Base-by-base conservation (phyloP, 1,139 yeast species). In the Candida sojae region DNA sequence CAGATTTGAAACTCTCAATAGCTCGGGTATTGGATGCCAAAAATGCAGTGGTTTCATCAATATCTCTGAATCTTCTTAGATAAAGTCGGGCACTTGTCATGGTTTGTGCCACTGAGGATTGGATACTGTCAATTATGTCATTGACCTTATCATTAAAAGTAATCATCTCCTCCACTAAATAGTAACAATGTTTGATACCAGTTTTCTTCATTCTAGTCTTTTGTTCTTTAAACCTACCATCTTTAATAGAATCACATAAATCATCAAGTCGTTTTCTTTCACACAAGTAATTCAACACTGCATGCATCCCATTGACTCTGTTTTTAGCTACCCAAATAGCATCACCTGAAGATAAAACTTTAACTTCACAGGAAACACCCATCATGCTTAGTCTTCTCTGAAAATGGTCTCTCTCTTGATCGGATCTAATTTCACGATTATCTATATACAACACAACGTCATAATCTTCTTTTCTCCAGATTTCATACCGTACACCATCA, bases 261-360 rank as follows among this genome's bases (percentile, higher is more conserved):
- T 95, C 99, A 61, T 89, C 96, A 40, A 91, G 67, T 49, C 97
- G 71, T 65, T 95, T 95, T 37, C 99, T 76, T 66, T 95, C 99
- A 48, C 95, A 78, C 28, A 93, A 86, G 53, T 81, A 84, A 60
- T 92, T 89, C 21, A 95, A 66, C 0, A 89, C 85, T 2, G 85
- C 91, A 49, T 84, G 85, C 49, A 78, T 77, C 0, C 79, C 76
- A 0, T 88, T 80, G 0, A 53, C 58, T 45, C 70, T 77, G 59
- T 91, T 79, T 50, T 77, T 77, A 0, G 97, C 99, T 3, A 91
- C 76, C 99, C 99, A 95, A 8, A 88, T 57, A 0, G 86, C 84
- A 70, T 95, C 99, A 1, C 99, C 98, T 1, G 92, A 82, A 0
- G 96, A 71, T 36, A 95, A 70, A 1, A 87, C 73, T 44, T 81